phyloP scores from a whole-genome alignment of 179 eudicot genomes.

The Silene noctiflora region DNA sequence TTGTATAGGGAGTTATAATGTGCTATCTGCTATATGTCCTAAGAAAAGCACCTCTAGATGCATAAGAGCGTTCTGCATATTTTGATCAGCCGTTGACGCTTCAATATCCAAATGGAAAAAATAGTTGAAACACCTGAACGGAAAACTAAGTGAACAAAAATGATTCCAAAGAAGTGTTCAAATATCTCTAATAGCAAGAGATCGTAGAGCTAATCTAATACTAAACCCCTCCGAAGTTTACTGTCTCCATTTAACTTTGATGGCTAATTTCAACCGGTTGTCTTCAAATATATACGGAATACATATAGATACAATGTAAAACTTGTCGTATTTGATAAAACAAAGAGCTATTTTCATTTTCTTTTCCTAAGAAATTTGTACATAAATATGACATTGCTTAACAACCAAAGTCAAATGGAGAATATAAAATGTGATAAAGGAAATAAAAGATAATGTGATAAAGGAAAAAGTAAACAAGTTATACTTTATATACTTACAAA shows the following conservation, averaged over 20 bases:
- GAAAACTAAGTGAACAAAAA: not conserved
- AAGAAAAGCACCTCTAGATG: constrained; percentile 49
- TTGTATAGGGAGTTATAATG: not conserved
- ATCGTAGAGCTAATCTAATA: not conserved
- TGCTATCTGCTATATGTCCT: not conserved
- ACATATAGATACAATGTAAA: not conserved
- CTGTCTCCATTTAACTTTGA: not conserved
- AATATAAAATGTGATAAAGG: not conserved
- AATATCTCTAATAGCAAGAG: not conserved
- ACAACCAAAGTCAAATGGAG: not conserved
- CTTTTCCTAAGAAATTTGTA: not conserved
- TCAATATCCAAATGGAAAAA: constrained; percentile 74
- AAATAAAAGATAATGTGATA: not conserved
- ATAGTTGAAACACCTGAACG: constrained; percentile 51
- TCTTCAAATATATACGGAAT: not conserved
- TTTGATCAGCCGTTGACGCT: constrained; percentile 72
- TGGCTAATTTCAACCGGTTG: not conserved
- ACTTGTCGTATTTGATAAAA: not conserved
- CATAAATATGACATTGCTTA: not conserved
- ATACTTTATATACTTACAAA: constrained; percentile 38
- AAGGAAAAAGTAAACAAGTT: not conserved
- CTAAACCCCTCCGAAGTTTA: not conserved
- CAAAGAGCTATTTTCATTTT: not conserved
- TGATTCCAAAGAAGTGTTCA: not conserved
- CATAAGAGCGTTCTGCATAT: constrained; percentile 59